phyloP scores from a whole-genome alignment of 192 early-diverging fungal species.

The Powellomyces hirtus region DNA sequence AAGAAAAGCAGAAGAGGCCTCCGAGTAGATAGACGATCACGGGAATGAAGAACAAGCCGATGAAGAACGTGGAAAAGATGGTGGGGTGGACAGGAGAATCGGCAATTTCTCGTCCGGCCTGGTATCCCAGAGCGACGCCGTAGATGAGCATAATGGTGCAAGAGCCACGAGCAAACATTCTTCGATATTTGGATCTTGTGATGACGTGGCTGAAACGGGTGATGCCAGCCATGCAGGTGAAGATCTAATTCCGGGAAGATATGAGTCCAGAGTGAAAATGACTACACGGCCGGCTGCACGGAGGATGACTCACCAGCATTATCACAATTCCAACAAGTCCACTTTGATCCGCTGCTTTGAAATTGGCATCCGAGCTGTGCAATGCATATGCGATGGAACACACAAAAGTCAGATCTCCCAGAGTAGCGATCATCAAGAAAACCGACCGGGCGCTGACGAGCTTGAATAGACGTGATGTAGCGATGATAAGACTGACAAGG shows the following conservation, averaged over 20 bases:
- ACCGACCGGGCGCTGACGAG: constrained; percentile 7
- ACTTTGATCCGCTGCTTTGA: not conserved
- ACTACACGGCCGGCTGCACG: not conserved
- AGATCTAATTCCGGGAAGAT: not conserved
- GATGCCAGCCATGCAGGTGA: constrained; percentile 18
- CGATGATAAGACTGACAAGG: not conserved
- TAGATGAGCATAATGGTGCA: not conserved
- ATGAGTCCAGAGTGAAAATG: not conserved
- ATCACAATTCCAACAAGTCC: constrained; percentile 9
- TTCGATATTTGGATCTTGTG: not conserved
- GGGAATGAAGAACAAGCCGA: constrained; percentile 7
- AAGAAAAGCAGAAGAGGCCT: constrained; percentile 26
- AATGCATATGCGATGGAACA: constrained; percentile 2
- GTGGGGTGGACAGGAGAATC: constrained; percentile 1
- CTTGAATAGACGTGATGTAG: not conserved
- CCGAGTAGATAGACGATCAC: constrained; percentile 17
- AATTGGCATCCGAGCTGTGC: constrained; percentile 1
- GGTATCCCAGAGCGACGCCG: not conserved
- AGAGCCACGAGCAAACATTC: not conserved
- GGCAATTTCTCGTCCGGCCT: constrained; percentile 1
- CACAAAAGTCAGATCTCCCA: constrained; percentile 5
- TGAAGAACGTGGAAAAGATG: constrained; percentile 5
- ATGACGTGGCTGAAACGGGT: constrained; percentile 14
- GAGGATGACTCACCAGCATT: not conserved
- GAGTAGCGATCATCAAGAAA: constrained; percentile 6